A percentile compares a stretch with the other conserved stretches of the same genome.
Conservation (phyloP, 495 filamentous ascomycete genomes). For the Penicillium fimorum region DNA sequence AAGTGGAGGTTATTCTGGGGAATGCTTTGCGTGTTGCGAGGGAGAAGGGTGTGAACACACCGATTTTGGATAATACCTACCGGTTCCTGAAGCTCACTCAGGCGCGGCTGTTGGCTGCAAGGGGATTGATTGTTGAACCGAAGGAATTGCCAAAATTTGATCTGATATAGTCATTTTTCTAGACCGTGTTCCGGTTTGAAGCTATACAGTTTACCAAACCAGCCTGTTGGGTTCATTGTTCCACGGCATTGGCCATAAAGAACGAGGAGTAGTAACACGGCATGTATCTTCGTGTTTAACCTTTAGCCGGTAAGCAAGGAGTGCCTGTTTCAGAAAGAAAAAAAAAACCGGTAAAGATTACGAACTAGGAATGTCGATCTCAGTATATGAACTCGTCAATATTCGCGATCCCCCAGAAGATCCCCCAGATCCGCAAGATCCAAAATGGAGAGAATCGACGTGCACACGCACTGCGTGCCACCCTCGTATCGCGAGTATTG, state of each 20-base stretch:
- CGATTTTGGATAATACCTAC: slow-evolving; percentile 16
- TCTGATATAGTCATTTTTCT: slow-evolving; percentile 4
- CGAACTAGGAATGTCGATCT: background rate
- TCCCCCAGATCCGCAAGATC: background rate
- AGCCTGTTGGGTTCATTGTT: background rate
- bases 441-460: slow-evolving; percentile 33
- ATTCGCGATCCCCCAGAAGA: background rate
- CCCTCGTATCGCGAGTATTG: slow-evolving; percentile 34
- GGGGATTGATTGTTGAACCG: slow-evolving; percentile 15
- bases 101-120: slow-evolving; percentile 12
- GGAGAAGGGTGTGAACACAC: slow-evolving; percentile 10
- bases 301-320: background rate
- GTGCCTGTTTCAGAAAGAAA: background rate
- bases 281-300: background rate
- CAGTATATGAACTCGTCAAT: background rate
- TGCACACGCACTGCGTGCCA: slow-evolving; percentile 40
- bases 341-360: slow-evolving; percentile 2
- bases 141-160: slow-evolving; percentile 5
- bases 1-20: slow-evolving; percentile 20
- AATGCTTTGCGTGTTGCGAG: slow-evolving; percentile 17
- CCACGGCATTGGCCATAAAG: background rate
- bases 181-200: background rate
- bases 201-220: background rate
- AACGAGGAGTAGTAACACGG: background rate
- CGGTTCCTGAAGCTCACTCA: slow-evolving; percentile 16